Conservation (phyloP, 1,139 yeast species). For the Kodamaea alishanica region DNA sequence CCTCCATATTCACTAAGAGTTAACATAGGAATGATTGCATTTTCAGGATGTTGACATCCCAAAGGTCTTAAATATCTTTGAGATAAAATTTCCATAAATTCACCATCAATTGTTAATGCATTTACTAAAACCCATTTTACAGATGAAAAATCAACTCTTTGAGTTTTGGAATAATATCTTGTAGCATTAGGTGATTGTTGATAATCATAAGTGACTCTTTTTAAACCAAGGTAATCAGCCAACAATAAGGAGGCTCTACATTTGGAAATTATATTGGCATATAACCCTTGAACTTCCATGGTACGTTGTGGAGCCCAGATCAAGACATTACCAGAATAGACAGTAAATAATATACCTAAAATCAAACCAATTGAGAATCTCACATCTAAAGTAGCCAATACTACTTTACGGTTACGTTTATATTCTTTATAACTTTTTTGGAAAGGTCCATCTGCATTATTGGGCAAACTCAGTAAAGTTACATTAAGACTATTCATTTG, state of each 20-base stretch:
- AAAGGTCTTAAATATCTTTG: constrained; percentile 89
- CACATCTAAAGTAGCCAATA: constrained; percentile 76
- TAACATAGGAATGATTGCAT: constrained; percentile 84
- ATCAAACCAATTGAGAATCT: constrained; percentile 87
- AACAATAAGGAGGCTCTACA: constrained; percentile 69
- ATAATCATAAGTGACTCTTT: constrained; percentile 89
- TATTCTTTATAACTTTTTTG: constrained; percentile 29
- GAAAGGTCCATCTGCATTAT: constrained; percentile 35
- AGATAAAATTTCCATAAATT: constrained; percentile 84
- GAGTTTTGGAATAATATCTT: constrained; percentile 72
- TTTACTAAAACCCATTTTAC: constrained; percentile 89
- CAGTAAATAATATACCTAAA: constrained; percentile 73
- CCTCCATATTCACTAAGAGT: constrained; percentile 95
- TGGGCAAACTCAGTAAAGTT: constrained; percentile 64
- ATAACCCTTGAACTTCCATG: constrained; percentile 80
- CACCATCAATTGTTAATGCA: constrained; percentile 91
- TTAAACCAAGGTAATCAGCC: constrained; percentile 87
- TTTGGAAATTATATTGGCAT: constrained; percentile 74
- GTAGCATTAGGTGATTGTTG: constrained; percentile 88
- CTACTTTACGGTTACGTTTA: constrained; percentile 31
- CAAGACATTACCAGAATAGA: constrained; percentile 79
- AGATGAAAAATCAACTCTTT: constrained; percentile 72
- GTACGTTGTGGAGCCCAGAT: constrained; percentile 77
- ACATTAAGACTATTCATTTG: constrained; percentile 78
- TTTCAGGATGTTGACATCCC: constrained; percentile 76